A percentile compares a stretch with the other conserved stretches of the same genome.
These are phyloP conservation scores for Eucalyptus regnans DNA, from an alignment of 345 rosid species.

Conservation along the genomic window DNA sequence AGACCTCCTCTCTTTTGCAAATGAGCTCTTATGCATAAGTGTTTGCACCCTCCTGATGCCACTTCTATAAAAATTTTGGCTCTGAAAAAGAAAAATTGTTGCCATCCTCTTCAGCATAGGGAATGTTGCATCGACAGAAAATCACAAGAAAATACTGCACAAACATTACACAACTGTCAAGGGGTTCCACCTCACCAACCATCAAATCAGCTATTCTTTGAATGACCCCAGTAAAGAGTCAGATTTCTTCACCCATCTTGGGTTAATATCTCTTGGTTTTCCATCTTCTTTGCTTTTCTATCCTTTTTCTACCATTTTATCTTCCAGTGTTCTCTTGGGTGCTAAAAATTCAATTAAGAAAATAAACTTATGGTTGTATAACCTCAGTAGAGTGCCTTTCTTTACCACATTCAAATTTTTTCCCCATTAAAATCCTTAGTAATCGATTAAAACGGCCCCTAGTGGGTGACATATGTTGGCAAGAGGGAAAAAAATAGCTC, in stretches of 20 bases:
- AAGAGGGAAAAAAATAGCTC: not conserved
- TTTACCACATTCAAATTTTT: not conserved
- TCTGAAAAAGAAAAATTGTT: not conserved
- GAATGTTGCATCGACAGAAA: not conserved
- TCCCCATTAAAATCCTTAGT: not conserved
- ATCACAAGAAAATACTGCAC: not conserved
- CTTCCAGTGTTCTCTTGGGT: not conserved
- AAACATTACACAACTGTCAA: not conserved
- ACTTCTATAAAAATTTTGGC: not conserved
- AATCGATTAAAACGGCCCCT: not conserved
- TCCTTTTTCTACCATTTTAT: not conserved
- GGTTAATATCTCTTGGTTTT: not conserved
- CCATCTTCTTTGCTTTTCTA: not conserved
- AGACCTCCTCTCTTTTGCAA: not conserved
- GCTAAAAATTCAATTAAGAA: not conserved
- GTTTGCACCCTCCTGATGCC: not conserved
- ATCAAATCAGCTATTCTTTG: not conserved
- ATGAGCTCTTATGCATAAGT: not conserved
- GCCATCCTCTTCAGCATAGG: not conserved
- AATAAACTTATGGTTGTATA: not conserved
- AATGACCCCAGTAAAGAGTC: not conserved
- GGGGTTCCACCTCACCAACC: not conserved
- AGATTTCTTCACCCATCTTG: not conserved
- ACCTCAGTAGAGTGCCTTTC: not conserved
- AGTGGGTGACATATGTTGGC: not conserved